A percentile compares a stretch with the other conserved stretches of the same genome.
These are phyloP conservation scores for Phanerochaete sordida DNA, from an alignment of 768 basidiomycete species.

Conservation along the genomic window DNA sequence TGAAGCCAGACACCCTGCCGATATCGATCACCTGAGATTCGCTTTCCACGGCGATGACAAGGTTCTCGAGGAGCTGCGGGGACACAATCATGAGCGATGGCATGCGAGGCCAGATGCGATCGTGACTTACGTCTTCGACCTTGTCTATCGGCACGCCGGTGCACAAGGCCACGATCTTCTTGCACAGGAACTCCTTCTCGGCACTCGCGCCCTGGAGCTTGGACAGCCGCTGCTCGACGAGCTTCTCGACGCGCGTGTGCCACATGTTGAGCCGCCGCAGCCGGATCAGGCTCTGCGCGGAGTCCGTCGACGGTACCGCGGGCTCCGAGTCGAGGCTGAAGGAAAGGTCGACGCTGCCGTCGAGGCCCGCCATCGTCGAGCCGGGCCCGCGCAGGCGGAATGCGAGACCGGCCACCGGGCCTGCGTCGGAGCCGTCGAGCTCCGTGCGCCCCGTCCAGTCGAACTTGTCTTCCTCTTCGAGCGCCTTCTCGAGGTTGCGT, in stretches of 20 bases:
- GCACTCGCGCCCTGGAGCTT: conserved; percentile 75
- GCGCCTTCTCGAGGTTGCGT: conserved; percentile 79
- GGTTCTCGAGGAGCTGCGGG: conserved; percentile 72
- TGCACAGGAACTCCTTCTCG: conserved; percentile 89
- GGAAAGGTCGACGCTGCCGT: conserved; percentile 60
- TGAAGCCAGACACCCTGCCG: conserved; percentile 82
- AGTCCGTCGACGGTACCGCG: conserved; percentile 58
- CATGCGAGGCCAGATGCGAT: neutral
- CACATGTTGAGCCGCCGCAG: conserved; percentile 78
- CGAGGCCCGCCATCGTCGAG: conserved; percentile 64
- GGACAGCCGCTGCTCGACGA: conserved; percentile 68
- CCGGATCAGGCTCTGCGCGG: conserved; percentile 57
- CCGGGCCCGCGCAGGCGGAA: conserved; percentile 68
- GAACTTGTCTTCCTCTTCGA: conserved; percentile 74
- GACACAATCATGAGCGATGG: neutral
- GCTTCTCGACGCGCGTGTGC: conserved; percentile 74
- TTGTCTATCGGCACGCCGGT: conserved; percentile 83
- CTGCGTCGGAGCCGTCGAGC: conserved; percentile 36
- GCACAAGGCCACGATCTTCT: conserved; percentile 86
- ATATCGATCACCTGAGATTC: conserved; percentile 81
- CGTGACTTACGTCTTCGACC: conserved; percentile 77
- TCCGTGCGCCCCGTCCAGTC: conserved; percentile 84
- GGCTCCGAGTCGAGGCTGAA: conserved; percentile 71
- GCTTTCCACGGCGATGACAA: conserved; percentile 86
- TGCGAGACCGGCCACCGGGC: conserved; percentile 46